phyloP scores from a whole-genome alignment of 1,284 basidiomycete genomes.

The Puccinia novopanici region DNA sequence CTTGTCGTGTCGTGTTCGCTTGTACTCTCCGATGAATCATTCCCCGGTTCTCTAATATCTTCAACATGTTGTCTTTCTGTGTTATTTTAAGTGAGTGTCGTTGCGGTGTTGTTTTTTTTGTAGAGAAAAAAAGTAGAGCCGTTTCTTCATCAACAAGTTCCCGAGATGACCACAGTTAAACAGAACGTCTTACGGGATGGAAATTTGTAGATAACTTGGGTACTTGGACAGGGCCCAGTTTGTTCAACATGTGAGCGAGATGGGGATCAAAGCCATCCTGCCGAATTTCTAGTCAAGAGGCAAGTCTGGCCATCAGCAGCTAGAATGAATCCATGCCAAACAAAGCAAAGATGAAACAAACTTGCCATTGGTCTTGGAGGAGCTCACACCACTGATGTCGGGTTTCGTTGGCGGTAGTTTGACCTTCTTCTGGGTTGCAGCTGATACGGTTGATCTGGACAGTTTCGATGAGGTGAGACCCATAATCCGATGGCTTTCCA shows the following conservation, averaged over 20 bases:
- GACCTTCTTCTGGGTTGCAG: conserved; percentile 8
- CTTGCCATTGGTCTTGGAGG: conserved; percentile 20
- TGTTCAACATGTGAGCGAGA: conserved; percentile 45
- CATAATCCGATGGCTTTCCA: not conserved
- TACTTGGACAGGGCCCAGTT: conserved; percentile 42
- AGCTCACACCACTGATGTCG: conserved; percentile 5
- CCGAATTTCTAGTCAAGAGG: conserved; percentile 15
- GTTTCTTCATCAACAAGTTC: too few relatives aligned
- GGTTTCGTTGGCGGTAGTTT: not conserved
- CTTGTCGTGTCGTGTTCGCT: not conserved
- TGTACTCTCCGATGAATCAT: not conserved
- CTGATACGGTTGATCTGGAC: conserved; percentile 10
- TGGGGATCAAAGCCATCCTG: conserved; percentile 49
- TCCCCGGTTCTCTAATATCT: conserved; percentile 36
- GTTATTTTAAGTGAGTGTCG: not conserved
- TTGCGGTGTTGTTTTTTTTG: not conserved
- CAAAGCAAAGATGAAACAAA: not conserved
- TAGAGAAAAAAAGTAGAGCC: not conserved
- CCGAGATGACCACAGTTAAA: not conserved
- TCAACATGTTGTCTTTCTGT: conserved; percentile 47
- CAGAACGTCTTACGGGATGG: conserved; percentile 28
- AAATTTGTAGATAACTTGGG: conserved; percentile 41
- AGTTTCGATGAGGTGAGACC: conserved; percentile 22
- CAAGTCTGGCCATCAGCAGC: not conserved
- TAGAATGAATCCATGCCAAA: not conserved